Conservation (phyloP, 352 stramenopile species). For the Phytophthora citricola region DNA sequence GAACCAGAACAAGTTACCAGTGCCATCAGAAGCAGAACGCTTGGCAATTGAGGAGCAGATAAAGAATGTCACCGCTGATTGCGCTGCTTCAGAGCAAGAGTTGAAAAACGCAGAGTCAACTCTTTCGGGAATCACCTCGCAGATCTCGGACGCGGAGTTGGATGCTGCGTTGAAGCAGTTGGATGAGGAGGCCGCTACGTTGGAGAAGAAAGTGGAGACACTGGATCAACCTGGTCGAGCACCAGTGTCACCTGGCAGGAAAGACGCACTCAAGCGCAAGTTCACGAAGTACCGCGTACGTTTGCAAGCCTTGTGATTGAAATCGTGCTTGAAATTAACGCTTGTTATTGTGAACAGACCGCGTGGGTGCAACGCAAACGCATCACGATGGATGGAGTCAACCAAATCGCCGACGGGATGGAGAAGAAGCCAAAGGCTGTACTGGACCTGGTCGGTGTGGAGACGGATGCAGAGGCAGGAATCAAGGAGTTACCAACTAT, state of each 20-base stretch:
- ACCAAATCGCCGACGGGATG: slow-evolving; percentile 84
- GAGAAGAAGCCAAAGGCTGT: slow-evolving; percentile 83
- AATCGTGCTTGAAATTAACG: slow-evolving; percentile 1
- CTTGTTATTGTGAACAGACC: slow-evolving; percentile 40
- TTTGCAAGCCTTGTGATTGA: slow-evolving; percentile 4
- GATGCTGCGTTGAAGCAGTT: slow-evolving; percentile 54
- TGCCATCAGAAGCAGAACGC: slow-evolving; percentile 58
- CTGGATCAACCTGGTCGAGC: slow-evolving; percentile 49
- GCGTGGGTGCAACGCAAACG: slow-evolving; percentile 80
- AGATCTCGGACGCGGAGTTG: slow-evolving; percentile 75
- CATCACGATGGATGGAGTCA: slow-evolving; percentile 78
- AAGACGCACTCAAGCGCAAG: slow-evolving; percentile 69
- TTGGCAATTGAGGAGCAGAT: slow-evolving; percentile 61
- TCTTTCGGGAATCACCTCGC: slow-evolving; percentile 54
- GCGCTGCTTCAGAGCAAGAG: slow-evolving; percentile 55
- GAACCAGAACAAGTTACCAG: slow-evolving; percentile 74
- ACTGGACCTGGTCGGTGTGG: slow-evolving; percentile 60
- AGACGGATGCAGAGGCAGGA: slow-evolving; percentile 76
- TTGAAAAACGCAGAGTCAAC: slow-evolving; percentile 57
- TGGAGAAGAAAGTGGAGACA: slow-evolving; percentile 58
- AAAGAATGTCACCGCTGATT: slow-evolving; percentile 53
- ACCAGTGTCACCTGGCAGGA: slow-evolving; percentile 64
- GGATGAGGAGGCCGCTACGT: slow-evolving; percentile 42
- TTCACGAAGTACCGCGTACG: slow-evolving; percentile 72
- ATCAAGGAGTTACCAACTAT: slow-evolving; percentile 76